Base-by-base conservation (phyloP, 2,329 filamentous ascomycete species). In the Ophiocordyceps robertsii region DNA sequence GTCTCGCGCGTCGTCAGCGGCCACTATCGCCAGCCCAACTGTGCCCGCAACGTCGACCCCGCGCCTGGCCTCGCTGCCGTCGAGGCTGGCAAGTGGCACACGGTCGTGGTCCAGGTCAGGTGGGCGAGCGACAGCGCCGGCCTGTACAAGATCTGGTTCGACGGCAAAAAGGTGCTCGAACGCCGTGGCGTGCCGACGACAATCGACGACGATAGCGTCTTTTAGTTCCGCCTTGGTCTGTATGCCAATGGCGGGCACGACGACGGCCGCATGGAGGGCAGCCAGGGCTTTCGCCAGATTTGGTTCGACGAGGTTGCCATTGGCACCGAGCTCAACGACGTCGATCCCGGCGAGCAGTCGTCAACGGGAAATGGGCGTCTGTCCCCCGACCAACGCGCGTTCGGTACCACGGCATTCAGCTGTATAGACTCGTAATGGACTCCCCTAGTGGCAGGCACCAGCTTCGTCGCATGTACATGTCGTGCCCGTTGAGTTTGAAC, bases 221-320 rank as follows among this genome's bases (percentile, higher is more conserved):
- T 71, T 48, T 57, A 67, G 51, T 72, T 69, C 53, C 54, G 62
- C 6, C 62, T 70, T 12, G 69, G 69, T 0, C 52, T 72, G 29
- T 72, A 73, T 52, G 68, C 33, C 33, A 35, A 35, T 16, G 33
- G 33, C 8, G 10, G 33, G 33, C 33, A 35, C 33, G 68, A 72
- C 45, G 56, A 66, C 32, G 53, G 54, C 1, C 50, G 56, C 13
- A 58, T 65, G 53, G 55, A 57, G 38, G 67, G 65, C 1, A 60
- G 46, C 14, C 67, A 71, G 56, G 49, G 51, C 0, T 64, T 63
- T 19, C 57, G 69, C 10, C 60, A 69, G 54, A 51, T 71, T n/a
- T 73, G 67, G 66, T 69, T 63, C 48, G 69, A 72, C 47, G 62
- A 70, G 56, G 62, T 72, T 45, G 60, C 64, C 6, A 55, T 64